Base-by-base conservation (phyloP, 2,329 filamentous ascomycete species). In the Dactylonectria macrodidyma region DNA sequence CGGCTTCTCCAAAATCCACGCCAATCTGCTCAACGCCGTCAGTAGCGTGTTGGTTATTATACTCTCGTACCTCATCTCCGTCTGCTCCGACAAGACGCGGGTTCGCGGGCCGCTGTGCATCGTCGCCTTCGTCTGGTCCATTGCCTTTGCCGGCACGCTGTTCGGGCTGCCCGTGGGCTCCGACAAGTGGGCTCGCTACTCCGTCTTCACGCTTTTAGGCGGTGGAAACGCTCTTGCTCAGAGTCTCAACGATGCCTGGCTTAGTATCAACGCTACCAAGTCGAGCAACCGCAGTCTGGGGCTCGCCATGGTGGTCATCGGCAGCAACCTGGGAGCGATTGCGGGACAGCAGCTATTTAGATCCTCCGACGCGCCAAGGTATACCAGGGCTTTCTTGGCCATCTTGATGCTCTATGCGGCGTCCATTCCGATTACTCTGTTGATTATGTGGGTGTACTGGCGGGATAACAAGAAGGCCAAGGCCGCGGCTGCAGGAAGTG, bases 231-330 rank as follows among this genome's bases (percentile, higher is more conserved):
- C 72, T 0, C 24, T 72, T 0, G 55, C 65, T 0, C 74, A 77
- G n/a, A 73, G 69, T 0, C 50, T 77, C 0, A 76, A 76, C n/a
- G 71, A 72, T 5, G 72, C 76, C 0, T 77, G 75, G 74, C 22
- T 77, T 3, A 74, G 66, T 16, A 72, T 73, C 22, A 76, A 77
- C 3, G 68, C 65, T 3, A 47, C 55, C 7, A 67, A 67, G 0
- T 51, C 72, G 0, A 65, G 62, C 26, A 69, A 64, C 11, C 68
- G 71, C 1, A 74, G 72, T 5, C 61, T 77, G 3, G 75, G 74
- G 2, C 50, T 75, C 4, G 76, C 73, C 0, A 16, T 76, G 56
- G 70, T 70, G 2, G 75, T 78, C 1, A 77, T 76, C 19, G 69
- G 73, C 1, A 75, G 69, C 12, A 77, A 78, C n/a, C 48, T 73